Percentiles rank a stretch among this genome's conserved stretches.
These are phyloP conservation scores for Schwanniomyces occidentalis DNA, from an alignment of 805 yeast genomes.

Conservation along the genomic window DNA sequence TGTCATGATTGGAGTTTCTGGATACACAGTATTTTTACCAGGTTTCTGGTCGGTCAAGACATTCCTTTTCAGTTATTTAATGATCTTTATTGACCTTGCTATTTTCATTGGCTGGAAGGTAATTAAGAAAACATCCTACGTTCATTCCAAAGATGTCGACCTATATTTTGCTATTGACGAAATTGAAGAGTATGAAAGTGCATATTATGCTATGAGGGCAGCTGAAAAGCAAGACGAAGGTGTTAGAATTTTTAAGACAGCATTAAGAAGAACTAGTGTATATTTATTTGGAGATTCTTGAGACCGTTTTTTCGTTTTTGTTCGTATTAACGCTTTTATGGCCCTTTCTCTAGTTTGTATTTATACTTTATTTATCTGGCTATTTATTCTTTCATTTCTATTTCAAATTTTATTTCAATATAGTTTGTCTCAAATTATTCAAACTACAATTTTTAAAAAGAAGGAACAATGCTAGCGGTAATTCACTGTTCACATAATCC, in stretches of 20 bases:
- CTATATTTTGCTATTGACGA: conserved; percentile 54
- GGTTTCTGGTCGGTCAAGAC: conserved; percentile 24
- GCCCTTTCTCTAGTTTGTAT: too few relatives aligned
- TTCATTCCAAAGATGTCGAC: conserved; percentile 51
- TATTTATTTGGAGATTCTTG: neutral
- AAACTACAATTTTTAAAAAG: too few relatives aligned
- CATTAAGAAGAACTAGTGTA: neutral
- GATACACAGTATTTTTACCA: conserved; percentile 21
- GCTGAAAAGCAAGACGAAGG: neutral
- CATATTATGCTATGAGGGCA: neutral
- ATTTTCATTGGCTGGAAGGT: conserved; percentile 56
- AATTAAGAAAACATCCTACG: conserved; percentile 47
- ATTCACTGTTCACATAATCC: too few relatives aligned
- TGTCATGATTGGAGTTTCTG: conserved; percentile 19
- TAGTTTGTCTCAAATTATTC: too few relatives aligned
- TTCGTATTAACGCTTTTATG: too few relatives aligned
- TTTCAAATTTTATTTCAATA: too few relatives aligned
- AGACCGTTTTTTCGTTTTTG: too few relatives aligned
- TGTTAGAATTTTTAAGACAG: neutral
- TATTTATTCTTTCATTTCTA: too few relatives aligned
- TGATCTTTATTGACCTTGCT: conserved; percentile 46
- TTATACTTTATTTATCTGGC: too few relatives aligned
- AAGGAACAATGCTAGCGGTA: too few relatives aligned
- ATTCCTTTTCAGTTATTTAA: conserved; percentile 17
- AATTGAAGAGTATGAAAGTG: conserved; percentile 56